A percentile compares a stretch with the other conserved stretches of the same genome.
phyloP scores from a whole-genome alignment of 164 flowering plant species.

The Litsea cubeba region DNA sequence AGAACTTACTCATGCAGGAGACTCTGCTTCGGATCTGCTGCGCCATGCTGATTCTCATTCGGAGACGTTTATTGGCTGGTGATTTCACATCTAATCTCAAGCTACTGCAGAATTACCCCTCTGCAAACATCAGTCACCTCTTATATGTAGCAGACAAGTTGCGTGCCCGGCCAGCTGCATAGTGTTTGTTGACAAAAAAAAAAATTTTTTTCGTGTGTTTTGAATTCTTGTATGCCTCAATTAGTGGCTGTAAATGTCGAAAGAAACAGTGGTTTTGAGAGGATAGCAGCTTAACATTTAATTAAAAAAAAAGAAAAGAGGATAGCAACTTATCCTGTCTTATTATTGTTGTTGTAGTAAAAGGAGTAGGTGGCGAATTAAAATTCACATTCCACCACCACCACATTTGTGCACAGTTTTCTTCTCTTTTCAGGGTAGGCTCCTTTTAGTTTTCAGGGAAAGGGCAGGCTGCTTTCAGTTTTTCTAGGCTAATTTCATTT shows the following conservation, averaged over 20 bases:
- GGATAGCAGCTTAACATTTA: not conserved
- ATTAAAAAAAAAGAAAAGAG: no score
- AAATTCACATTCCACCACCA: no score
- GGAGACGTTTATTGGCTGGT: constrained; percentile 92
- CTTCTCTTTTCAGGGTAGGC: no score
- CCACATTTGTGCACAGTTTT: no score
- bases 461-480: no score
- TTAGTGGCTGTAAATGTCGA: constrained; percentile 26
- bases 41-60: constrained; percentile 79
- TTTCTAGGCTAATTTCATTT: no score
- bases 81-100: constrained; percentile 95
- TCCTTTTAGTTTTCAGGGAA: no score
- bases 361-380: no score
- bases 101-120: constrained; percentile 81
- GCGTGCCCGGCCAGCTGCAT: constrained; percentile 30
- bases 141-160: constrained; percentile 92
- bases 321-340: no score
- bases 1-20: constrained; percentile 47
- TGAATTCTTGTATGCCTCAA: not conserved
- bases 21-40: constrained; percentile 86
- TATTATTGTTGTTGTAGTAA: no score
- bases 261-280: not conserved
- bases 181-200: not conserved
- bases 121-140: constrained; percentile 84
- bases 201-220: not conserved